phyloP scores from a whole-genome alignment of 306 rosid species.

The Pyrus pyrifolia region DNA sequence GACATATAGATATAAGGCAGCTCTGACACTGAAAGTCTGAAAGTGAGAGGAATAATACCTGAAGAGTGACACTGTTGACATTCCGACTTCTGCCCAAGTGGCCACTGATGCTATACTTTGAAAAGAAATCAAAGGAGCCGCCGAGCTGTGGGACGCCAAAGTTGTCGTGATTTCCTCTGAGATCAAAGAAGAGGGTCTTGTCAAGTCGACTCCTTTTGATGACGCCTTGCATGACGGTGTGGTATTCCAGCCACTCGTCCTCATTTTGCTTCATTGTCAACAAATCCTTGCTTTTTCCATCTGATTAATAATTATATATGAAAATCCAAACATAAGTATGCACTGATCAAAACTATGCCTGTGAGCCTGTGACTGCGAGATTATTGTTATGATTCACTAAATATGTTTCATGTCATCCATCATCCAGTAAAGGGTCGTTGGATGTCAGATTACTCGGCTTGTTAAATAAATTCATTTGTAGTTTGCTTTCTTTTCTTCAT shows the following conservation, averaged over 20 bases:
- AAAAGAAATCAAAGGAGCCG: conserved; percentile 72
- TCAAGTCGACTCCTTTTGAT: conserved; percentile 58
- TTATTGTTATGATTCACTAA: no score
- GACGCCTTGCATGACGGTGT: conserved; percentile 52
- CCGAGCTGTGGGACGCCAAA: conserved; percentile 74
- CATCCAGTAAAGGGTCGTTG: no score
- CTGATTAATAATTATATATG: conserved; percentile 17
- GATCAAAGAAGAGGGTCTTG: conserved; percentile 62
- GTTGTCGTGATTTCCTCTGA: conserved; percentile 84
- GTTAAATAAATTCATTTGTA: not conserved
- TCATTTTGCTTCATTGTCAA: conserved; percentile 80
- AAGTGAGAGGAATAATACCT: conserved; percentile 36
- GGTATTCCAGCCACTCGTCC: conserved; percentile 85
- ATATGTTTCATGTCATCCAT: not conserved
- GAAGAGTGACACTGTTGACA: conserved; percentile 68
- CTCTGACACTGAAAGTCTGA: no score
- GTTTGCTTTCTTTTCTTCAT: not conserved
- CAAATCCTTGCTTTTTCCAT: conserved; percentile 88
- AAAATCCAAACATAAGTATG: not conserved
- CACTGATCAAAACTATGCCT: not conserved
- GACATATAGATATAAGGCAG: not conserved
- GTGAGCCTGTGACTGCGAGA: no score
- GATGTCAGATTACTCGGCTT: not conserved
- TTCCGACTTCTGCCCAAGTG: conserved; percentile 53
- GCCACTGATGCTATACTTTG: conserved; percentile 75